Percentiles rank a stretch among this genome's conserved stretches.
These are phyloP conservation scores for Leccinum incarnatum DNA, from an alignment of 768 basidiomycete genomes.

Conservation along the genomic window DNA sequence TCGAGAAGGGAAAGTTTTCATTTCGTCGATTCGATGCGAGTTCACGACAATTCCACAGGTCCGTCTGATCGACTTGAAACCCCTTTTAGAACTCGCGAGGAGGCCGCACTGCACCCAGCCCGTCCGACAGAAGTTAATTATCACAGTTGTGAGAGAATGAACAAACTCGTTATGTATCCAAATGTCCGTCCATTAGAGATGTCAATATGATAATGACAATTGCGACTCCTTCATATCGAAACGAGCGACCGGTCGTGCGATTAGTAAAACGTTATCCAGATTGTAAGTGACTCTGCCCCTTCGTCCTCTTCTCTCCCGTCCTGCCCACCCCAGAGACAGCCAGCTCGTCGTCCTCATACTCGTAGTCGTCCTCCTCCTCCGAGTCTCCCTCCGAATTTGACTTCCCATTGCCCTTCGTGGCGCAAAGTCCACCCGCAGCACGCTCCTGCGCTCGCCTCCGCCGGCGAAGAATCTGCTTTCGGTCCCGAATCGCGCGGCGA, in stretches of 20 bases:
- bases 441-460: conserved; percentile 71
- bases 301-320: conserved; percentile 16
- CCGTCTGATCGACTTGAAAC: conserved; percentile 11
- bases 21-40: not conserved
- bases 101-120: conserved; percentile 32
- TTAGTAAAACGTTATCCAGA: conserved; percentile 22
- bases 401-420: conserved; percentile 22
- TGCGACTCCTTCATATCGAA: conserved; percentile 26
- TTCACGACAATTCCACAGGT: conserved; percentile 2
- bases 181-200: conserved; percentile 37
- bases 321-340: conserved; percentile 7
- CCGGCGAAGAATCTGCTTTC: conserved; percentile 76
- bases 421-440: conserved; percentile 39
- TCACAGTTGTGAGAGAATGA: conserved; percentile 10
- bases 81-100: conserved; percentile 21
- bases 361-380: conserved; percentile 15
- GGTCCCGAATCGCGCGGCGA: conserved; percentile 59
- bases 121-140: conserved; percentile 25
- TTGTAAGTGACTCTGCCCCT: conserved; percentile 20
- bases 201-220: conserved; percentile 21
- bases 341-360: conserved; percentile 13
- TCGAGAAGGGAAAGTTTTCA: not conserved
- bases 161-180: conserved; percentile 20
- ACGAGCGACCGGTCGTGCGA: conserved; percentile 6
- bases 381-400: conserved; percentile 16